Conservation (phyloP, 441 rosid species). For the Mallotus japonicus region DNA sequence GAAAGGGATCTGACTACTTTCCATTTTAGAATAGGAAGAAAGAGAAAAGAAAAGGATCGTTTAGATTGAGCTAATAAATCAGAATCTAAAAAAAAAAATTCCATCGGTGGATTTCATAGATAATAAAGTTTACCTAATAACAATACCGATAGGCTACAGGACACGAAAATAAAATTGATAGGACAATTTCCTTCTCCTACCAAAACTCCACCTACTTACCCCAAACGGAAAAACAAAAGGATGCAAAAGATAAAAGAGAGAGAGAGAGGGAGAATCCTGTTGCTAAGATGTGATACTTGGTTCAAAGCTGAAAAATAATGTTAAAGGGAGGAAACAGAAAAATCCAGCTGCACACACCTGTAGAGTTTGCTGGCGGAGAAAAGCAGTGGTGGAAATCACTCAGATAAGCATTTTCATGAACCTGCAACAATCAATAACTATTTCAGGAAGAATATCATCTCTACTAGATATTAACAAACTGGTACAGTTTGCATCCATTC, state of each 20-base stretch:
- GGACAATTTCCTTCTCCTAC: background rate
- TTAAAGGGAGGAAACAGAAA: background rate
- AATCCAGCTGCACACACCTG: conserved; percentile 41
- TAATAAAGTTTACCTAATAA: background rate
- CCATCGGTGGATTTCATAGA: background rate
- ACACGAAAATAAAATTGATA: background rate
- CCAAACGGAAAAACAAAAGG: background rate
- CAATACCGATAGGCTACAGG: background rate
- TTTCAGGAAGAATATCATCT: conserved; percentile 19
- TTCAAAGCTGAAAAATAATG: background rate
- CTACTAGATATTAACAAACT: conserved; percentile 6
- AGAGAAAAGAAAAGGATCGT: background rate
- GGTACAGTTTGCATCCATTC: background rate
- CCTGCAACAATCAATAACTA: conserved; percentile 42
- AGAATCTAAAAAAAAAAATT: background rate
- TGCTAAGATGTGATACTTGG: background rate
- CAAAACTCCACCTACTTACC: background rate
- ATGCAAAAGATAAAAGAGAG: no score
- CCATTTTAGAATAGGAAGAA: background rate
- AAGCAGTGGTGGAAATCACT: conserved; percentile 96
- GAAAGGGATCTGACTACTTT: background rate
- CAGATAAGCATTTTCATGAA: conserved; percentile 92
- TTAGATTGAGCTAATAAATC: background rate
- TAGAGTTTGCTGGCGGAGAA: conserved; percentile 67
- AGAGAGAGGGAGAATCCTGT: background rate